Percentiles rank a stretch among this genome's conserved stretches.
Conservation (phyloP, 2,329 filamentous ascomycete species). For the Fusarium concolor region DNA sequence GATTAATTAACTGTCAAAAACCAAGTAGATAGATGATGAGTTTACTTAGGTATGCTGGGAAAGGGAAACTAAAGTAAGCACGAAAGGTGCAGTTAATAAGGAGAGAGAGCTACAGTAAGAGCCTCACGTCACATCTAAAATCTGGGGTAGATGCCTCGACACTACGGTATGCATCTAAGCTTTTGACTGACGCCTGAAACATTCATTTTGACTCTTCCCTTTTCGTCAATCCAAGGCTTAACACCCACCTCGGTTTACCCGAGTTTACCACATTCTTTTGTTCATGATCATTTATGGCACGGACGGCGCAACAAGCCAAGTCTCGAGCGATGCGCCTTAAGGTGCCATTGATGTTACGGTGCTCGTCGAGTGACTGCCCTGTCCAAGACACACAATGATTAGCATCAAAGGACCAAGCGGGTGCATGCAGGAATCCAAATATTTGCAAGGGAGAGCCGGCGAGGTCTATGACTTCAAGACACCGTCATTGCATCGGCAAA, state of each 20-base stretch:
- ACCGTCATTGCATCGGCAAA: constrained; percentile 9
- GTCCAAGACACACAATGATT: not conserved
- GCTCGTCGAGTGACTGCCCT: too few relatives aligned
- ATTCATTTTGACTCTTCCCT: not conserved
- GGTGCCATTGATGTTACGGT: constrained; percentile 2
- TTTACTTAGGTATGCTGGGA: too few relatives aligned
- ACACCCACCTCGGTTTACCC: not conserved
- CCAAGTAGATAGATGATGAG: too few relatives aligned
- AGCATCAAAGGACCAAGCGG: not conserved
- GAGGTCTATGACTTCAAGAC: constrained; percentile 18
- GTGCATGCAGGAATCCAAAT: not conserved
- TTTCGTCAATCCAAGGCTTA: not conserved
- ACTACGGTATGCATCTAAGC: too few relatives aligned
- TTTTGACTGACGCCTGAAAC: not conserved
- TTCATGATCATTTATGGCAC: not conserved
- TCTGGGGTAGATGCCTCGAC: not conserved
- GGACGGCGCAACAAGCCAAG: constrained; percentile 1
- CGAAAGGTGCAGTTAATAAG: not conserved
- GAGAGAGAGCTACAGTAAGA: not conserved
- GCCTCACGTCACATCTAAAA: not conserved
- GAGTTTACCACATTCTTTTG: constrained; percentile 9
- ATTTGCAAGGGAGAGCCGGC: constrained; percentile 22
- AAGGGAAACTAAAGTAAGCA: too few relatives aligned
- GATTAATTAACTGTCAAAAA: too few relatives aligned
- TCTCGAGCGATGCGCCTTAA: not conserved